These are phyloP conservation scores for Knufia petricola DNA, from an alignment of 2,329 filamentous ascomycete genomes.

Conservation along the genomic window DNA sequence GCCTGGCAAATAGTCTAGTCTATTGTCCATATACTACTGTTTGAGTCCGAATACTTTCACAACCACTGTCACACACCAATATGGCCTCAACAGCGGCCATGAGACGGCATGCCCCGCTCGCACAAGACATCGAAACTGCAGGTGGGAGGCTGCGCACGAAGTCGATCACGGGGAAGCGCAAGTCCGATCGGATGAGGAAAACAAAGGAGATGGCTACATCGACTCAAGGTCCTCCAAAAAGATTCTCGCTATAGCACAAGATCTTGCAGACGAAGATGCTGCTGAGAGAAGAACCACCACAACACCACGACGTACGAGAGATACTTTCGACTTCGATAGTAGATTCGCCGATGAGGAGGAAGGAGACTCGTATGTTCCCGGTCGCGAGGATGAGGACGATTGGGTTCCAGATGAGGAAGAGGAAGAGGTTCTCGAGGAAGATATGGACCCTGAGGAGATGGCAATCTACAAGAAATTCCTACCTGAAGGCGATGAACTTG, in stretches of 20 bases:
- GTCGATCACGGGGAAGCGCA: slow-evolving; percentile 60
- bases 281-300: slow-evolving; percentile 33
- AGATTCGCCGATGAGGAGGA: slow-evolving; percentile 52
- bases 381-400: slow-evolving; percentile 72
- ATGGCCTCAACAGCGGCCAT: slow-evolving; percentile 17
- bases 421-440: slow-evolving; percentile 49
- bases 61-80: too few relatives aligned
- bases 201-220: slow-evolving; percentile 60
- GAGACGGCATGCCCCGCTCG: slow-evolving; percentile 79
- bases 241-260: slow-evolving; percentile 81
- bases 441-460: slow-evolving; percentile 80
- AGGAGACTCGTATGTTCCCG: slow-evolving; percentile 32
- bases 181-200: slow-evolving; percentile 47
- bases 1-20: too few relatives aligned
- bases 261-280: slow-evolving; percentile 74
- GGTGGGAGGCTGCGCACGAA: slow-evolving; percentile 59
- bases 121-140: slow-evolving; percentile 70
- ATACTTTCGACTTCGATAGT: slow-evolving; percentile 70
- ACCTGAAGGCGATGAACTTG: slow-evolving; percentile 48
- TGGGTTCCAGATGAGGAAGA: slow-evolving; percentile 53
- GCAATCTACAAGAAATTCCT: slow-evolving; percentile 88
- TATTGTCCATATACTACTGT: too few relatives aligned
- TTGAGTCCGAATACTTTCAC: too few relatives aligned
- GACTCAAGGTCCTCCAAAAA: slow-evolving; percentile 81
- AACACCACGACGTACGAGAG: slow-evolving; percentile 39